Conservation (phyloP, 345 rosid genomes). For the Ricinus communis region DNA sequence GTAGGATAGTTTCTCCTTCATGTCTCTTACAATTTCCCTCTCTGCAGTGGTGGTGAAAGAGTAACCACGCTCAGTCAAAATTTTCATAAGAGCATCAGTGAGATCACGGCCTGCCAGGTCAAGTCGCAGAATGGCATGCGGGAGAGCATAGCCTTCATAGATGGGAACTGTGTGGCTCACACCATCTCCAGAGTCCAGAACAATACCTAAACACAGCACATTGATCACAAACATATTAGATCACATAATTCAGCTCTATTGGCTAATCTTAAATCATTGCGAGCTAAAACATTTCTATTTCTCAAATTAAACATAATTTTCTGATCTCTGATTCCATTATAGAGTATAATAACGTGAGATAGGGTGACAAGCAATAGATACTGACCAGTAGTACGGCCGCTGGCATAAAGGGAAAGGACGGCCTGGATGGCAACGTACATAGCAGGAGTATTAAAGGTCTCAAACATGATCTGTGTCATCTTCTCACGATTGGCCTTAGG, state of each 20-base stretch:
- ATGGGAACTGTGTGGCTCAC: slow-evolving; percentile 63
- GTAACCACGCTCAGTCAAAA: slow-evolving; percentile 70
- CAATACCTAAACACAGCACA: slow-evolving; percentile 43
- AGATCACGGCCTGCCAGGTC: slow-evolving; percentile 83
- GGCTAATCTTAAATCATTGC: too few relatives aligned
- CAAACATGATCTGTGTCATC: slow-evolving; percentile 65
- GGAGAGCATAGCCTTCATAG: slow-evolving; percentile 56
- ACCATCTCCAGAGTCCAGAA: slow-evolving; percentile 59
- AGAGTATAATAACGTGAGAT: too few relatives aligned
- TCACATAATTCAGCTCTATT: not conserved
- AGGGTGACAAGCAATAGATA: not conserved
- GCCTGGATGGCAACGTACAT: slow-evolving; percentile 65
- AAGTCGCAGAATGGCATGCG: slow-evolving; percentile 75
- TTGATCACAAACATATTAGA: slow-evolving; percentile 4
- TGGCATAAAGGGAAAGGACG: slow-evolving; percentile 70
- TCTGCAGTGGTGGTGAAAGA: slow-evolving; percentile 72
- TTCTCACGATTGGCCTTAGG: slow-evolving; percentile 83
- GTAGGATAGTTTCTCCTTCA: slow-evolving; percentile 74
- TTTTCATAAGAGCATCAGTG: slow-evolving; percentile 67
- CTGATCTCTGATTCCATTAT: not conserved
- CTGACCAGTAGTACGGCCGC: slow-evolving; percentile 77
- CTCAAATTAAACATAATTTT: not conserved
- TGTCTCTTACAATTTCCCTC: slow-evolving; percentile 64
- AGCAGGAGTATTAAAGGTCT: slow-evolving; percentile 61
- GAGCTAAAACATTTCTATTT: not conserved